phyloP scores from a whole-genome alignment of 306 rosid species.

The Hippophae tibetana region DNA sequence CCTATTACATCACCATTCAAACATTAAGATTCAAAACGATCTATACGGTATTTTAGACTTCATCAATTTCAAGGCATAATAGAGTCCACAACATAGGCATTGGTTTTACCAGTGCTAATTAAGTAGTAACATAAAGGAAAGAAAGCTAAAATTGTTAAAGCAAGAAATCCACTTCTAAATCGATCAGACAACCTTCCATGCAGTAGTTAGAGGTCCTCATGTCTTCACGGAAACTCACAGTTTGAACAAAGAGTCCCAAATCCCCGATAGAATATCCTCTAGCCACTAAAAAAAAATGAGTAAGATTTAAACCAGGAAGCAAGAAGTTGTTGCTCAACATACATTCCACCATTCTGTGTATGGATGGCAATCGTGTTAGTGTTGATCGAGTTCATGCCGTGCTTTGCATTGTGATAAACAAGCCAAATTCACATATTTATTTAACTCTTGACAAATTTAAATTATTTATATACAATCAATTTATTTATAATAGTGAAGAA shows the following conservation, averaged over 20 bases:
- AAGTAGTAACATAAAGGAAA: conserved; percentile 38
- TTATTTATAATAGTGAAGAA: too few relatives aligned
- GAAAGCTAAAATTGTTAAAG: conserved; percentile 12
- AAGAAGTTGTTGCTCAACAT: too few relatives aligned
- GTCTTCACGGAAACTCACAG: conserved; percentile 30
- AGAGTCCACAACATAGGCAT: conserved; percentile 40
- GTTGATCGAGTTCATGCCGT: too few relatives aligned
- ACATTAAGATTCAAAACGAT: conserved; percentile 40
- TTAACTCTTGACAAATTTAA: too few relatives aligned
- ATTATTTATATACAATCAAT: too few relatives aligned
- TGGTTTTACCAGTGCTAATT: conserved; percentile 43
- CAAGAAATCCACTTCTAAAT: conserved; percentile 35
- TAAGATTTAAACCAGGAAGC: not conserved
- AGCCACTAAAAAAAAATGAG: conserved; percentile 23
- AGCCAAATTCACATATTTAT: too few relatives aligned
- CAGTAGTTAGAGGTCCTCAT: conserved; percentile 18
- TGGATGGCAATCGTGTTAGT: too few relatives aligned
- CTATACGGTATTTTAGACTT: conserved; percentile 50
- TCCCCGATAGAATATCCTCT: conserved; percentile 27
- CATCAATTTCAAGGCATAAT: conserved; percentile 64
- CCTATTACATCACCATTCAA: conserved; percentile 66
- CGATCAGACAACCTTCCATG: conserved; percentile 30
- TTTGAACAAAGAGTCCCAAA: conserved; percentile 25
- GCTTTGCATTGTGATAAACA: too few relatives aligned
- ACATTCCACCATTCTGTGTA: too few relatives aligned